Percentiles rank a stretch among this genome's conserved stretches.
phyloP scores from a whole-genome alignment of 139 green algal genomes.

The Haematococcus lacustris region DNA sequence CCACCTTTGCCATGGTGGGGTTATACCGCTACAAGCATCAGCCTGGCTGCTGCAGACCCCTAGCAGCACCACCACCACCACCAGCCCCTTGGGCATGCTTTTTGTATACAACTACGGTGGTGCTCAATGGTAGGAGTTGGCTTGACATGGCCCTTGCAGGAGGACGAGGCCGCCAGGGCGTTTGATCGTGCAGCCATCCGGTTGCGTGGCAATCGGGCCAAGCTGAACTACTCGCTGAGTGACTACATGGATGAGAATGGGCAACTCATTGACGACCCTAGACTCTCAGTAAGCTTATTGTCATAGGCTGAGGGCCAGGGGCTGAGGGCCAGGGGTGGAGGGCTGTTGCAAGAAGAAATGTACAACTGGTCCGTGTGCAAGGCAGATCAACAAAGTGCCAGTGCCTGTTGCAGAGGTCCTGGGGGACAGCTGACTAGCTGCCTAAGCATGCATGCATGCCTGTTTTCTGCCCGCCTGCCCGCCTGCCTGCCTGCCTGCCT shows the following conservation, averaged over 20 bases:
- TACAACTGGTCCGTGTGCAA: background rate
- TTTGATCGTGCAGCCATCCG: conserved; percentile 44
- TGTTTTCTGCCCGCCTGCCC: too few relatives aligned
- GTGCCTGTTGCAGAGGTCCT: background rate
- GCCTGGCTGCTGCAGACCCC: too few relatives aligned
- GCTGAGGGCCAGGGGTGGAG: background rate
- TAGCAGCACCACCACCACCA: too few relatives aligned
- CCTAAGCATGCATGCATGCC: background rate
- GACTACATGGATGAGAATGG: conserved; percentile 30
- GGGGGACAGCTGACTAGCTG: background rate
- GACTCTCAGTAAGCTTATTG: conserved; percentile 7
- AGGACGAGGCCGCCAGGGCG: conserved; percentile 36
- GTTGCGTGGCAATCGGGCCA: conserved; percentile 28
- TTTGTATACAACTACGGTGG: too few relatives aligned
- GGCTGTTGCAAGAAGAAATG: background rate
- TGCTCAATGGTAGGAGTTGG: too few relatives aligned
- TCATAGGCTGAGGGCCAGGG: too few relatives aligned
- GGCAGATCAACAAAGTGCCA: background rate
- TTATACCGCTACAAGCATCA: too few relatives aligned
- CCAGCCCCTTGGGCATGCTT: too few relatives aligned
- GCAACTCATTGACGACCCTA: conserved; percentile 20
- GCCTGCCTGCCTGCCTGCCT: too few relatives aligned
- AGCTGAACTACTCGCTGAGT: conserved; percentile 35
- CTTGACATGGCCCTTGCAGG: too few relatives aligned
- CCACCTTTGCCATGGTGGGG: too few relatives aligned